Percentiles rank a stretch among this genome's conserved stretches.
Conservation (phyloP, 768 basidiomycete genomes). For the Rhodotorula toruloides region DNA sequence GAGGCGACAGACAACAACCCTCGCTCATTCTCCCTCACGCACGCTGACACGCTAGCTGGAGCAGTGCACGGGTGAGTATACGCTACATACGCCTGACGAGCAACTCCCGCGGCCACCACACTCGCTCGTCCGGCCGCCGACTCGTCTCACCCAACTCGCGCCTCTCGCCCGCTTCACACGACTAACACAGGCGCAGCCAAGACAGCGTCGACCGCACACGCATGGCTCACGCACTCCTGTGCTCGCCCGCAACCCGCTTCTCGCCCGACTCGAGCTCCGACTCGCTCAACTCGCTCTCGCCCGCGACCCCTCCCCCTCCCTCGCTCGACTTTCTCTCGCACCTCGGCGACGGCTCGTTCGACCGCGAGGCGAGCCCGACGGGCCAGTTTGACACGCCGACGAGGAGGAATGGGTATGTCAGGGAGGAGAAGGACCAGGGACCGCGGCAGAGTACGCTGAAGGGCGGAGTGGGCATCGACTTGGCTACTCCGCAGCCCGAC, state of each 20-base stretch:
- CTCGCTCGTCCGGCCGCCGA: too few species aligned
- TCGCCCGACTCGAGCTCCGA: constrained; percentile 19
- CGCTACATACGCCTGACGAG: too few species aligned
- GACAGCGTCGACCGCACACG: background rate
- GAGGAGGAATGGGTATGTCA: too few species aligned
- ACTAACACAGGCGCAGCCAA: too few species aligned
- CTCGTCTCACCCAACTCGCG: too few species aligned
- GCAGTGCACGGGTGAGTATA: too few species aligned
- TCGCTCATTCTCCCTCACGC: background rate
- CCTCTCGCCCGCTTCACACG: background rate
- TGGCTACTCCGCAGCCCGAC: background rate
- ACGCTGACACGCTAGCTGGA: background rate
- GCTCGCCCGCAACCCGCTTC: constrained; percentile 20
- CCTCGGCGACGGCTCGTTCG: background rate
- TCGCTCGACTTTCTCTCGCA: constrained; percentile 7
- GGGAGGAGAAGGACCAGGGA: too few species aligned
- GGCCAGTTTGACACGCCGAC: background rate
- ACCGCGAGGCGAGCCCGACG: background rate
- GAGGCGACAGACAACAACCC: too few species aligned
- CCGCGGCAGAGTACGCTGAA: background rate
- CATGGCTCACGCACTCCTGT: constrained; percentile 15
- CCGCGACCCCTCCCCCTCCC: background rate
- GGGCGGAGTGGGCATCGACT: background rate
- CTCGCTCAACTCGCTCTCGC: background rate
- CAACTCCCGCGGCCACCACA: too few species aligned